A percentile compares a stretch with the other conserved stretches of the same genome.
phyloP scores from a whole-genome alignment of 768 basidiomycete genomes.

The Kwoniella pini region DNA sequence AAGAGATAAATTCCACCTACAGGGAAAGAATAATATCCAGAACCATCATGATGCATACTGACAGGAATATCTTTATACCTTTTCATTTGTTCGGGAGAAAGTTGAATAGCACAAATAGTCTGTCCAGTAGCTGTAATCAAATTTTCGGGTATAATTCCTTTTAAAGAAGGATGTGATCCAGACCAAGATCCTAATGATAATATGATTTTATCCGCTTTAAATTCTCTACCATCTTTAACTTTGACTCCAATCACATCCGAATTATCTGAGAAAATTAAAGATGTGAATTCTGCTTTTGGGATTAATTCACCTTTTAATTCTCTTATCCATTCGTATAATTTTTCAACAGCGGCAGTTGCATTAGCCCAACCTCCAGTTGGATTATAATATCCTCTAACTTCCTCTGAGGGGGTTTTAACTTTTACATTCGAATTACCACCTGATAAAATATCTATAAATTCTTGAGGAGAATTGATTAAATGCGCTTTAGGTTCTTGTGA shows the following conservation, averaged over 20 bases:
- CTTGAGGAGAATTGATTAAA: conserved; percentile 10
- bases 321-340: conserved; percentile 10
- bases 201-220: conserved; percentile 24
- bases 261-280: not conserved
- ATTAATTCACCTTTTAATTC: conserved; percentile 20
- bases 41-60: conserved; percentile 18
- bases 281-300: conserved; percentile 14
- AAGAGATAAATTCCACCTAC: conserved; percentile 9
- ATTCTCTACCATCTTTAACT: conserved; percentile 22
- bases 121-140: conserved; percentile 23
- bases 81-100: conserved; percentile 13
- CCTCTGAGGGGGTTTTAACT: not conserved
- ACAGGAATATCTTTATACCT: conserved; percentile 29
- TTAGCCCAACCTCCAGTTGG: conserved; percentile 30
- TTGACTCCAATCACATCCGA: conserved; percentile 21
- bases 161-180: conserved; percentile 10
- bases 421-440: not conserved
- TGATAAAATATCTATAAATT: conserved; percentile 9
- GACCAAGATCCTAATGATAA: conserved; percentile 29
- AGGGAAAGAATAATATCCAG: conserved; percentile 28
- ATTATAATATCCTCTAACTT: conserved; percentile 22
- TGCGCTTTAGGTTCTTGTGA: not conserved
- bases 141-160: conserved; percentile 22
- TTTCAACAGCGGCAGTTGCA: conserved; percentile 20
- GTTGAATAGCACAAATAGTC: conserved; percentile 21